Percentiles rank a stretch among this genome's conserved stretches.
Conservation (phyloP, 2,329 filamentous ascomycete species). For the Trichoderma semiorbis region DNA sequence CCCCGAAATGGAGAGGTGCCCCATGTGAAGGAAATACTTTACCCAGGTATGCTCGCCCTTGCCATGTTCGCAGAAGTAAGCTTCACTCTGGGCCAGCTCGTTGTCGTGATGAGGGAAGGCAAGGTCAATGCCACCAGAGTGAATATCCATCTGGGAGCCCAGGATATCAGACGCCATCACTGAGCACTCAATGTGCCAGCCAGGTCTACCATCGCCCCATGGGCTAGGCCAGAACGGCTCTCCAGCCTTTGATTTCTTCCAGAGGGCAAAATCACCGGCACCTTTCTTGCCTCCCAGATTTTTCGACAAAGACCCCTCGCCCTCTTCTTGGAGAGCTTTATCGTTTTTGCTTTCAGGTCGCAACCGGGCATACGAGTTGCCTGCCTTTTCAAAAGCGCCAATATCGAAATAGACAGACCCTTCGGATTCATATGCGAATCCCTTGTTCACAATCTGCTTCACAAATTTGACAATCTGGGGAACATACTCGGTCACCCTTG, state of each 20-base stretch:
- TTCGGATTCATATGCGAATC: conserved; percentile 77
- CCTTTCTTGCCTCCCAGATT: conserved; percentile 65
- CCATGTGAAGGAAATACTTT: conserved; percentile 95
- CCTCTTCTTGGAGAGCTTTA: conserved; percentile 78
- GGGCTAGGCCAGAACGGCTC: conserved; percentile 87
- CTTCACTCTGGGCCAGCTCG: conserved; percentile 84
- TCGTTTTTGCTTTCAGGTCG: conserved; percentile 84
- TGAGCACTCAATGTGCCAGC: conserved; percentile 97
- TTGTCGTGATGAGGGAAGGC: conserved; percentile 93
- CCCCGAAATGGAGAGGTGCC: conserved; percentile 78
- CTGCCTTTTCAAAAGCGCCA: conserved; percentile 74
- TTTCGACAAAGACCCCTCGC: conserved; percentile 76
- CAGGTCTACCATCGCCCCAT: conserved; percentile 84
- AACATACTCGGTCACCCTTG: conserved; percentile 89
- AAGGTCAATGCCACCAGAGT: conserved; percentile 88
- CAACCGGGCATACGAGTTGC: conserved; percentile 80
- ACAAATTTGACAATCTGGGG: conserved; percentile 84
- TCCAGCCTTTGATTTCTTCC: conserved; percentile 88
- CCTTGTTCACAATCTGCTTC: conserved; percentile 75
- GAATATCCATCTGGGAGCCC: conserved; percentile 82
- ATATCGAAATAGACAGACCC: conserved; percentile 97
- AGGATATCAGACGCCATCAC: conserved; percentile 92
- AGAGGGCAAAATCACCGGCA: conserved; percentile 82
- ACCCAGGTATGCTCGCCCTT: conserved; percentile 72
- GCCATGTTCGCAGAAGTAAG: conserved; percentile 62